Evolutionary conservation across 2,329 filamentous ascomycete genomes (phyloP).

Genomic region (Colletotrichum tofieldiae): DNA sequence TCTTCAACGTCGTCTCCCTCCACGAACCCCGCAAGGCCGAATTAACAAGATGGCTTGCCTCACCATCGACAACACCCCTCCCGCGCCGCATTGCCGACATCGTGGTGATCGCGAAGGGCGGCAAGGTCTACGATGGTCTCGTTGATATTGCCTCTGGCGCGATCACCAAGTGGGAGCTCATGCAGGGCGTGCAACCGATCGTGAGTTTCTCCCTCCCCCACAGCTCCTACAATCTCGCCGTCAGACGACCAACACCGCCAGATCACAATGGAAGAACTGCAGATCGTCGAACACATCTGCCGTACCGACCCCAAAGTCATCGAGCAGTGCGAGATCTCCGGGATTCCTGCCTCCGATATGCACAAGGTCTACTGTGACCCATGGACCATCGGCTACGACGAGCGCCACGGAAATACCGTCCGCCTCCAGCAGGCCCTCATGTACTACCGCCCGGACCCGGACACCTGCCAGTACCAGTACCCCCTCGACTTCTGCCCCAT

Average conservation of each 20-base stretch:
- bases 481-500: conserved; percentile 96
- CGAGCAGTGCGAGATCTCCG: conserved; percentile 88
- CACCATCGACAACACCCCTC: conserved; percentile 71
- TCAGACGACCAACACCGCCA: conserved; percentile 48
- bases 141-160: conserved; percentile 79
- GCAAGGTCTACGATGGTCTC: conserved; percentile 86
- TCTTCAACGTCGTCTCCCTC: conserved; percentile 90
- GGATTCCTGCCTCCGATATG: conserved; percentile 88
- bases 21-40: conserved; percentile 89
- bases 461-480: conserved; percentile 92
- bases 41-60: conserved; percentile 84
- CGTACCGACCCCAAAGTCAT: conserved; percentile 89
- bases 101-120: conserved; percentile 84
- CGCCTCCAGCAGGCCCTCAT: conserved; percentile 93
- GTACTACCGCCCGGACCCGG: conserved; percentile 91
- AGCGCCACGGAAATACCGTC: conserved; percentile 84
- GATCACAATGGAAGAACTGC: conserved; percentile 94
- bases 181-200: conserved; percentile 86
- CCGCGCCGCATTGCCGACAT: conserved; percentile 85
- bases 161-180: conserved; percentile 81
- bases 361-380: conserved; percentile 96
- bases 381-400: conserved; percentile 96
- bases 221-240: not conserved
- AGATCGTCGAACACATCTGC: conserved; percentile 82
- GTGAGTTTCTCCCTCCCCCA: conserved; percentile 58